These are phyloP conservation scores for Aspergillus haitiensis DNA, from an alignment of 495 filamentous ascomycete species.

Conservation along the genomic window DNA sequence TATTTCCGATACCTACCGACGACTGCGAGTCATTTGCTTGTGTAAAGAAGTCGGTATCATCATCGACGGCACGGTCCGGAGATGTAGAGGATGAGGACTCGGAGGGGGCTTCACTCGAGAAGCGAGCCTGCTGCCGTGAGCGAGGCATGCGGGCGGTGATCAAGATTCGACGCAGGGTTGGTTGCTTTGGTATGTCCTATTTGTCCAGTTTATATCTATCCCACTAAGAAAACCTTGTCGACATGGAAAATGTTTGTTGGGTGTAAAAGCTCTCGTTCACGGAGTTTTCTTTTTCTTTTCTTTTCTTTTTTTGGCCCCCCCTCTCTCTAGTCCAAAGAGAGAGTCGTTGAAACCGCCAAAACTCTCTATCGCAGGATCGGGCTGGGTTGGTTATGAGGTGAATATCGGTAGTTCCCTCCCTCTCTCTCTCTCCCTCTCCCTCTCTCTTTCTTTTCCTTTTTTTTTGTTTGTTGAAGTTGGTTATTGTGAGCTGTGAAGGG, in stretches of 20 bases:
- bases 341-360: no score
- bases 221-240: conserved; percentile 8
- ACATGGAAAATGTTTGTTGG: conserved; percentile 11
- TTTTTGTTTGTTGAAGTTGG: no score
- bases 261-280: not conserved
- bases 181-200: conserved; percentile 4
- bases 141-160: conserved; percentile 38
- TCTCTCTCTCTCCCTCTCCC: no score
- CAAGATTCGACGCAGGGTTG: not conserved
- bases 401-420: no score
- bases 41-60: conserved; percentile 92
- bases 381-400: no score
- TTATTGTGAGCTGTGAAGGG: not conserved
- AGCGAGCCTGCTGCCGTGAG: conserved; percentile 40
- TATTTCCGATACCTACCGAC: conserved; percentile 75
- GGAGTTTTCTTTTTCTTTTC: no score
- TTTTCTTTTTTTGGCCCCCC: no score
- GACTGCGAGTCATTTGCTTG: conserved; percentile 86
- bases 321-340: no score
- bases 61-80: conserved; percentile 77
- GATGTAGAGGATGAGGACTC: conserved; percentile 79
- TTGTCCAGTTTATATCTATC: conserved; percentile 11
- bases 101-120: conserved; percentile 50
- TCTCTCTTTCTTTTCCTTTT: no score
- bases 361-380: no score